Percentiles rank a stretch among this genome's conserved stretches.
Conservation (phyloP, 2,329 filamentous ascomycete species). For the Monosporascus sp. region DNA sequence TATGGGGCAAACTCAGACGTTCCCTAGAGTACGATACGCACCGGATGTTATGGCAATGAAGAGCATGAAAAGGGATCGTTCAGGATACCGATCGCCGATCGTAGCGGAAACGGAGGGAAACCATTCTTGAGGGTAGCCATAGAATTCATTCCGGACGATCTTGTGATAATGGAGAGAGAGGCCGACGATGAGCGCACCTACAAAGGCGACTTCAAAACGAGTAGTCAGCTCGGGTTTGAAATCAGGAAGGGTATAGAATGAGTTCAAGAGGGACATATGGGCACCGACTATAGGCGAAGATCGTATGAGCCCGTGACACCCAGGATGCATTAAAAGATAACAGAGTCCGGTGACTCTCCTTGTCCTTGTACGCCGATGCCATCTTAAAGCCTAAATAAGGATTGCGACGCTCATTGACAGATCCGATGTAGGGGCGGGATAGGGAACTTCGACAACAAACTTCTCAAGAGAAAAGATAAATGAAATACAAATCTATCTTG, state of each 20-base stretch:
- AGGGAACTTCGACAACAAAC: no score
- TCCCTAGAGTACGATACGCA: slow-evolving; percentile 29
- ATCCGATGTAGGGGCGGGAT: no score
- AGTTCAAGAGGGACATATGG: background rate
- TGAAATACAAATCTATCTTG: no score
- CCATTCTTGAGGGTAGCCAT: slow-evolving; percentile 92
- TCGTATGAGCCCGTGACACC: slow-evolving; percentile 85
- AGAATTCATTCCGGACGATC: slow-evolving; percentile 96
- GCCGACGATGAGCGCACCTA: slow-evolving; percentile 80
- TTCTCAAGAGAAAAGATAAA: no score
- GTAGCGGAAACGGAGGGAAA: slow-evolving; percentile 94
- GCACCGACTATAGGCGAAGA: slow-evolving; percentile 68
- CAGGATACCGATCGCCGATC: slow-evolving; percentile 94
- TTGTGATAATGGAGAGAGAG: slow-evolving; percentile 85
- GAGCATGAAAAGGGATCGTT: slow-evolving; percentile 93
- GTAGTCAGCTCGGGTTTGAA: slow-evolving; percentile 3
- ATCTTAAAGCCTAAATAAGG: slow-evolving; percentile 21
- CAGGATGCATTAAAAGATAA: slow-evolving; percentile 76
- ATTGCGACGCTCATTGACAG: no score
- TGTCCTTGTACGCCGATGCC: slow-evolving; percentile 57
- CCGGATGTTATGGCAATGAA: slow-evolving; percentile 96
- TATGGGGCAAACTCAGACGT: background rate
- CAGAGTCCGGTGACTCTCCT: slow-evolving; percentile 51
- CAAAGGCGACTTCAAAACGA: slow-evolving; percentile 61
- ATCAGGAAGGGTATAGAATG: background rate